Percentiles rank a stretch among this genome's conserved stretches.
These are phyloP conservation scores for Eucalyptus pumila DNA, from an alignment of 345 rosid genomes.

Conservation along the genomic window DNA sequence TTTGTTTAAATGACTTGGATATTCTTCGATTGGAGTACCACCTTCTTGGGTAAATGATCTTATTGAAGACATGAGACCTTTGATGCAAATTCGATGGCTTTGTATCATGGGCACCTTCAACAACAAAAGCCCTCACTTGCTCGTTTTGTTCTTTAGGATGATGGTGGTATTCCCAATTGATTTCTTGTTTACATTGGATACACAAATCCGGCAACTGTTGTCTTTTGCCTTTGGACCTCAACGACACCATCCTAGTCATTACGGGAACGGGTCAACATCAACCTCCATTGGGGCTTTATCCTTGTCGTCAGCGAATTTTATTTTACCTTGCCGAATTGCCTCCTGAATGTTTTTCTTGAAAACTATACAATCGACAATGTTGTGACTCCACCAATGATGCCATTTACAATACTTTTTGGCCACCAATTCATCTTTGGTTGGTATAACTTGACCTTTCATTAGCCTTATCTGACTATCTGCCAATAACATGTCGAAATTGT, in stretches of 20 bases:
- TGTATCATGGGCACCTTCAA: too few species aligned
- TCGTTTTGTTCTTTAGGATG: too few species aligned
- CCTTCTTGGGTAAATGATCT: neutral
- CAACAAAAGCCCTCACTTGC: too few species aligned
- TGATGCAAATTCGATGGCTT: neutral
- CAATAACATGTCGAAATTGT: neutral
- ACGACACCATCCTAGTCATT: neutral
- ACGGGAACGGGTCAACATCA: neutral
- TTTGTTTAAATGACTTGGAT: too few species aligned
- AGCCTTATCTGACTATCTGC: neutral
- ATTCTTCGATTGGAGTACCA: neutral
- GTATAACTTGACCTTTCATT: neutral
- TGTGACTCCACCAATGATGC: neutral
- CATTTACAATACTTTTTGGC: neutral
- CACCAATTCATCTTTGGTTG: neutral
- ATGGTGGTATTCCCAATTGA: too few species aligned
- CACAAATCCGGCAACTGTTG: rapidly evolving
- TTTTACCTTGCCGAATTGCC: neutral
- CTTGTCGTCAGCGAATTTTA: too few species aligned
- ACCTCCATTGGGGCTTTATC: neutral
- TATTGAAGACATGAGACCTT: too few species aligned
- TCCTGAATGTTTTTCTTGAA: too few species aligned
- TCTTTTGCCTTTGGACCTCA: neutral
- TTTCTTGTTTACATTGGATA: too few species aligned
- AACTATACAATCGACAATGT: too few species aligned